Percentiles rank a stretch among this genome's conserved stretches.
Evolutionary conservation across 23 red algal genomes (phyloP).

Genomic region (Agarophyton chilense): DNA sequence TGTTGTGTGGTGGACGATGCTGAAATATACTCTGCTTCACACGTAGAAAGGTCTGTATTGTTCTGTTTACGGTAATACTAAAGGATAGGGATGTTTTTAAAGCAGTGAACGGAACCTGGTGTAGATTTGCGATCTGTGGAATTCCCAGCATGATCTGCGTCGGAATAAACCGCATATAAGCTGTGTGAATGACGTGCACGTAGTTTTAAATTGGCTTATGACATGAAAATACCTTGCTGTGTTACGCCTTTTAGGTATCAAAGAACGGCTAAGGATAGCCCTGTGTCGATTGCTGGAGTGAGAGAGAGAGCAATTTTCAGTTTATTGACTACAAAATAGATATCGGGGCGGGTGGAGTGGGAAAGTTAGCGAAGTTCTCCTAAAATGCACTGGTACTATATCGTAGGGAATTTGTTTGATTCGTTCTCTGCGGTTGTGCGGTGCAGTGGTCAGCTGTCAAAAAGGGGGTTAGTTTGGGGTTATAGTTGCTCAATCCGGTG

Average conservation of each 20-base stretch:
- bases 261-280: not conserved
- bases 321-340: not conserved
- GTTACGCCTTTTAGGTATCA: not conserved
- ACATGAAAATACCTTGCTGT: not conserved
- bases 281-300: not conserved
- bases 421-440: too few species aligned
- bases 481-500: too few species aligned
- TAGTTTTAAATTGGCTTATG: not conserved
- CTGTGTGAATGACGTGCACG: too few species aligned
- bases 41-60: conserved; percentile 8
- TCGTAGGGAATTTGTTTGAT: not conserved
- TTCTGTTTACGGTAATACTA: not conserved
- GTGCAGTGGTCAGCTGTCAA: too few species aligned
- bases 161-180: not conserved
- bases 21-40: conserved; percentile 10
- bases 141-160: not conserved
- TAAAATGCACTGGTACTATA: not conserved
- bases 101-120: not conserved
- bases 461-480: too few species aligned
- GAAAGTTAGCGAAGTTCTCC: not conserved
- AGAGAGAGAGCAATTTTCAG: not conserved
- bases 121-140: not conserved
- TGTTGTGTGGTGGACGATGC: not conserved
- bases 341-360: not conserved
- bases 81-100: not conserved